Evolutionary conservation across 1,284 basidiomycete species (phyloP).

Genomic region (Ustilago cynodontis): DNA sequence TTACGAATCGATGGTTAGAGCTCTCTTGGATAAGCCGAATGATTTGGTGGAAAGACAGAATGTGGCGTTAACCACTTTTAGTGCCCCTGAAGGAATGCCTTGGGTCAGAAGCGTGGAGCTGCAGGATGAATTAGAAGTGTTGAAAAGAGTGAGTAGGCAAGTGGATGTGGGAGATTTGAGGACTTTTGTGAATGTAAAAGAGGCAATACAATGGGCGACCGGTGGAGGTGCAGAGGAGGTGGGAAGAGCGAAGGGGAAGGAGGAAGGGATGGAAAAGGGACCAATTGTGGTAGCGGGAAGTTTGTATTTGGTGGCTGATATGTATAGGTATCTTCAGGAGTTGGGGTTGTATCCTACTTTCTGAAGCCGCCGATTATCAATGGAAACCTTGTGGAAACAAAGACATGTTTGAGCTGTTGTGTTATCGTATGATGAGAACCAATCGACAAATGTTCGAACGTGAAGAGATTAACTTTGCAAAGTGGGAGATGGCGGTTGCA

Average conservation of each 20-base stretch:
- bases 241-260: background rate
- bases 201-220: constrained; percentile 47
- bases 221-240: background rate
- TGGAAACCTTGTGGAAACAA: background rate
- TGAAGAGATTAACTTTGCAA: too few species aligned
- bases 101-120: constrained; percentile 58
- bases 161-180: constrained; percentile 31
- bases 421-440: too few species aligned
- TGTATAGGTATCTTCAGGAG: constrained; percentile 41
- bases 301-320: constrained; percentile 66
- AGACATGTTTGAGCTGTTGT: too few species aligned
- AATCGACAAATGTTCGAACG: too few species aligned
- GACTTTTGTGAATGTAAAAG: constrained; percentile 18
- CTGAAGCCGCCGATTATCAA: background rate
- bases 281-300: constrained; percentile 63
- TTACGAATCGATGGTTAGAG: constrained; percentile 51
- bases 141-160: constrained; percentile 9
- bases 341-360: constrained; percentile 1
- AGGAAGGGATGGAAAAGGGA: constrained; percentile 2
- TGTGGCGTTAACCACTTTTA: constrained; percentile 61
- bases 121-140: constrained; percentile 10
- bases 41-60: constrained; percentile 39
- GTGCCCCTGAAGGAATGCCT: constrained; percentile 68
- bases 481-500: too few species aligned
- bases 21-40: constrained; percentile 28